Percentiles rank a stretch among this genome's conserved stretches.
These are phyloP conservation scores for Atkinsonella texensis DNA, from an alignment of 2,329 filamentous ascomycete genomes.

Conservation along the genomic window DNA sequence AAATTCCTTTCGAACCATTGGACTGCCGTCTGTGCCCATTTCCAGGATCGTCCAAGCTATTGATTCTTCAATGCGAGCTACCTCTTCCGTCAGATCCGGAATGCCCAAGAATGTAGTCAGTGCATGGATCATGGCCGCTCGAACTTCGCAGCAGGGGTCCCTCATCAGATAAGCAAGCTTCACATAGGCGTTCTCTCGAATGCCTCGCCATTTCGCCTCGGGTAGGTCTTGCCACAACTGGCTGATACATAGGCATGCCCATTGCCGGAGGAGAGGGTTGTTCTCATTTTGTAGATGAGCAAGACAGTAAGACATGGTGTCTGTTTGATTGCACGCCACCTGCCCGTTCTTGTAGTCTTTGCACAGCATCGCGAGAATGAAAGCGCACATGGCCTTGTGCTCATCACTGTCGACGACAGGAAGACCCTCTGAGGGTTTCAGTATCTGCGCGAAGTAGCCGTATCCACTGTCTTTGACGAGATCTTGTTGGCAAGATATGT, in stretches of 20 bases:
- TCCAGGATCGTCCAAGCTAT: conserved; percentile 81
- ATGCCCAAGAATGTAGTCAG: conserved; percentile 92
- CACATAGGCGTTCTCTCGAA: conserved; percentile 71
- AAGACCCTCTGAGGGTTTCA: conserved; percentile 72
- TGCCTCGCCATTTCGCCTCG: conserved; percentile 93
- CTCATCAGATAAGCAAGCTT: conserved; percentile 70
- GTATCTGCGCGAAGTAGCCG: conserved; percentile 87
- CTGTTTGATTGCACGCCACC: conserved; percentile 78
- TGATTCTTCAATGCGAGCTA: conserved; percentile 80
- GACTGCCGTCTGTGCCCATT: conserved; percentile 88
- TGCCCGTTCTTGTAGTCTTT: conserved; percentile 88
- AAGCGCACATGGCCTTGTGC: conserved; percentile 97
- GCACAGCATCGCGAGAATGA: conserved; percentile 95
- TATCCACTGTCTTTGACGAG: conserved; percentile 95
- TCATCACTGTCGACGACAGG: conserved; percentile 82
- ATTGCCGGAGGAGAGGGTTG: conserved; percentile 82
- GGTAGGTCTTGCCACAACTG: conserved; percentile 87
- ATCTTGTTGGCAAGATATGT: conserved; percentile 86
- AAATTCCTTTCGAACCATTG: conserved; percentile 86
- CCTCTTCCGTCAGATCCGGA: conserved; percentile 80
- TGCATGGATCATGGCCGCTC: conserved; percentile 85
- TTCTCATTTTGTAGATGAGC: conserved; percentile 73
- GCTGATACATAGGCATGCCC: conserved; percentile 90
- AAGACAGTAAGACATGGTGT: conserved; percentile 82
- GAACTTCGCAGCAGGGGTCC: conserved; percentile 83